Base-by-base conservation (phyloP, 2,329 filamentous ascomycete genomes). In the Monosporascus sp. region DNA sequence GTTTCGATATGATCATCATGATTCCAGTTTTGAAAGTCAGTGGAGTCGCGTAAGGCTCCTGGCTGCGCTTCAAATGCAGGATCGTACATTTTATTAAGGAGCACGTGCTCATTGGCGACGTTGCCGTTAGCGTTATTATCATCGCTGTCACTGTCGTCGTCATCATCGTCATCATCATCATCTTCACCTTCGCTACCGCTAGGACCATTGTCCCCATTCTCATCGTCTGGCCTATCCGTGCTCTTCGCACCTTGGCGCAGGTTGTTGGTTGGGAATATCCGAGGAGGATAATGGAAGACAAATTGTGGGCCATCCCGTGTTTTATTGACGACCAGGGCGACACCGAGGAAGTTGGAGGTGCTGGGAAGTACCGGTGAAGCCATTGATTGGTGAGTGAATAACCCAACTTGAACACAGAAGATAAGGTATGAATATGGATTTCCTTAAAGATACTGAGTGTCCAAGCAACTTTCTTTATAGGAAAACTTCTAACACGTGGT, bases 271-370 rank as follows among this genome's bases (percentile, higher is more conserved):
- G 62, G 67, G 8, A 65, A 66, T 44, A 82, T 76, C 47, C 74
- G 69, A n/a, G 85, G 80, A n/a, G 90, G 90, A 65, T 94, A 94
- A 70, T 96, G 89, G 70, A 92, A 96, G 63, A 94, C 87, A 63
- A 94, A 87, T 58, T 85, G 83, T 27, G 90, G 88, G 17, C 90
- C 90, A 62, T 89, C 87, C 59, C 87, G 84, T 36, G 88, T 89
- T 59, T 88, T 82, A 63, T 83, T 83, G 63, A 89, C 83, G 60
- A 91, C 83, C 39, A 93, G 80, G 50, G 89, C 83, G 53, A 93
- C 83, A 43, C 86, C 88, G 50, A 92, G 70, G 58, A 83, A 79
- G 65, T 82, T 83, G 59, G 78, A 76, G 37, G 72, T 67, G 64
- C 75, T 80, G 52, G 81, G 76, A 7, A 78, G 70, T 20, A 76